phyloP scores from a whole-genome alignment of 225 moss, liverwort and hornwort species.

The Bryum argenteum region DNA sequence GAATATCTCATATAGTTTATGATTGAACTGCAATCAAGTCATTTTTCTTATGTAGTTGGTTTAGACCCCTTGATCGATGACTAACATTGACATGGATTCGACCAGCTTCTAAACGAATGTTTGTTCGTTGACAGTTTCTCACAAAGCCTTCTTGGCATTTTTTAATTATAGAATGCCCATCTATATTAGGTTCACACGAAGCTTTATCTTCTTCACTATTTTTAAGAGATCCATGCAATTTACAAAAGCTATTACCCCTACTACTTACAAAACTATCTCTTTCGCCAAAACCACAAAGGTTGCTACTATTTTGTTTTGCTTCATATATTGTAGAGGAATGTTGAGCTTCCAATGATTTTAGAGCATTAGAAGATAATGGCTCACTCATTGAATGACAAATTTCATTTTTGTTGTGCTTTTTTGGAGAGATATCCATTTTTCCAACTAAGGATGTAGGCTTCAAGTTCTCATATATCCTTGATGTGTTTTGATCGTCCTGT shows the following conservation, averaged over 20 bases:
- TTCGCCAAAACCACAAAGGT: constrained; percentile 11
- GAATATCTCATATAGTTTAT: not conserved
- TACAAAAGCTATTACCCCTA: constrained; percentile 20
- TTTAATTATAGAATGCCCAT: constrained; percentile 45
- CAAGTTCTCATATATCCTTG: constrained; percentile 21
- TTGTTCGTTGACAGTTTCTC: constrained; percentile 66
- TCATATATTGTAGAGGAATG: constrained; percentile 19
- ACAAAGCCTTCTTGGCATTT: constrained; percentile 48
- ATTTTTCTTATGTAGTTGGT: constrained; percentile 54
- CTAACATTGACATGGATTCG: constrained; percentile 83
- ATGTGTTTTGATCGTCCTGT: not conserved
- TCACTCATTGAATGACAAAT: not conserved
- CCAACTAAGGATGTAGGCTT: not conserved
- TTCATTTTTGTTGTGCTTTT: not conserved
- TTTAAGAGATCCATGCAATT: constrained; percentile 15
- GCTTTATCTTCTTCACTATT: constrained; percentile 9
- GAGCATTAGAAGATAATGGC: not conserved
- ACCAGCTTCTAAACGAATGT: constrained; percentile 69
- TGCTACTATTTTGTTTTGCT: constrained; percentile 10
- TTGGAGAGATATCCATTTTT: constrained; percentile 6
- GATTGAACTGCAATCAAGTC: constrained; percentile 63
- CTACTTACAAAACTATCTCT: not conserved
- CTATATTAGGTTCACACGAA: constrained; percentile 3
- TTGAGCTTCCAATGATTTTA: not conserved
- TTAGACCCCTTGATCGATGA: constrained; percentile 57